Evolutionary conservation across 768 basidiomycete species (phyloP).

Genomic region (Coprinopsis sp.): DNA sequence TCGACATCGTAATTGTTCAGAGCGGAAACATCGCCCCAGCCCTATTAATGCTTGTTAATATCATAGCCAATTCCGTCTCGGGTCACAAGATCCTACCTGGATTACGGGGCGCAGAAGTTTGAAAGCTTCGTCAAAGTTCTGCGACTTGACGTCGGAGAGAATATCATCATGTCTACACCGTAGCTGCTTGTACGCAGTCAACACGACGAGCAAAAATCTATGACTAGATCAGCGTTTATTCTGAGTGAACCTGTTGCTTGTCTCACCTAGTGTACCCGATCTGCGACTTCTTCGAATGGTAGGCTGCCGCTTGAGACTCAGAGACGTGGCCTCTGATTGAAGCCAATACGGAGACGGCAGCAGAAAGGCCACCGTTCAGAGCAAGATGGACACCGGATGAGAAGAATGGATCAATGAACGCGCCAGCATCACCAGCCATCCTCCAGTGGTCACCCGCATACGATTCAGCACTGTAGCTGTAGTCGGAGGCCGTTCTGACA

Average conservation of each 20-base stretch:
- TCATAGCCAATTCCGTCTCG: no score
- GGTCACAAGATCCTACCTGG: no score
- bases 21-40: no score
- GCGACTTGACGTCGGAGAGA: conserved; percentile 38
- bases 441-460: conserved; percentile 34
- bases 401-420: conserved; percentile 46
- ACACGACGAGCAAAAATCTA: conserved; percentile 46
- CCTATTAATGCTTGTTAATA: no score
- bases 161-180: conserved; percentile 33
- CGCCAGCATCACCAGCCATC: conserved; percentile 39
- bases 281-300: conserved; percentile 31
- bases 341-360: conserved; percentile 34
- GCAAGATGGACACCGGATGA: conserved; percentile 42
- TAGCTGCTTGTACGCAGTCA: conserved; percentile 52
- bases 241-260: background rate
- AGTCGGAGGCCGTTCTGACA: conserved; percentile 29
- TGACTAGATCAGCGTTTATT: background rate
- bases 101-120: conserved; percentile 39
- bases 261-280: conserved; percentile 30
- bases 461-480: conserved; percentile 29
- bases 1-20: no score
- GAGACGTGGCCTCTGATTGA: conserved; percentile 27
- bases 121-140: conserved; percentile 49
- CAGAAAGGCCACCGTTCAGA: conserved; percentile 33
- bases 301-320: conserved; percentile 28